A percentile compares a stretch with the other conserved stretches of the same genome.
phyloP scores from a whole-genome alignment of 306 rosid species.

The Corylus heterophylla region DNA sequence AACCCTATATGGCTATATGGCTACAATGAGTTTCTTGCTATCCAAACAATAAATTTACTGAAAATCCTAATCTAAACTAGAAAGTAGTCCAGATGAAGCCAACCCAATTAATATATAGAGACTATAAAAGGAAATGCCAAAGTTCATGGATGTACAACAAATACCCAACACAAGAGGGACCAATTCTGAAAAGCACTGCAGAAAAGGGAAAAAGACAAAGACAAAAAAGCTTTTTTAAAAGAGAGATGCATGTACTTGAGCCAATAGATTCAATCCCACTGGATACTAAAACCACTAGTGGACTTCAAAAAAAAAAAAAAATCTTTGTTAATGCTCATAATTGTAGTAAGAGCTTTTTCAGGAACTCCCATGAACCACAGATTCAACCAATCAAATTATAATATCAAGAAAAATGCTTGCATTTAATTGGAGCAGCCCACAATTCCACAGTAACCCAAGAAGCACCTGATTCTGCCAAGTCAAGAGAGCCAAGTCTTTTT shows the following conservation, averaged over 20 bases:
- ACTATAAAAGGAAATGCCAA: not conserved
- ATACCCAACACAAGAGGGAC: conserved; percentile 44
- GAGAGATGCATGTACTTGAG: conserved; percentile 43
- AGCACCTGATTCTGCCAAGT: conserved; percentile 18
- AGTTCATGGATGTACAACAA: conserved; percentile 25
- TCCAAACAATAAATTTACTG: too few relatives aligned
- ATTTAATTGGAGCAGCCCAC: not conserved
- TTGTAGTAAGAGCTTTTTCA: conserved; percentile 10
- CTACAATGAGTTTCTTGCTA: too few relatives aligned
- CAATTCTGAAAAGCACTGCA: conserved; percentile 21
- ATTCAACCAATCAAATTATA: conserved; percentile 16
- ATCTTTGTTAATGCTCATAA: conserved; percentile 7
- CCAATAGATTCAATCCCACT: conserved; percentile 34
- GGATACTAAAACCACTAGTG: conserved; percentile 37
- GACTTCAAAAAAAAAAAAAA: not conserved
- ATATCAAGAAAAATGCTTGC: too few relatives aligned
- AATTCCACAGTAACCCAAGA: not conserved
- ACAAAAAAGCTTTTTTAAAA: conserved; percentile 13
- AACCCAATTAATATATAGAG: not conserved
- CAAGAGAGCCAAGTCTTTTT: conserved; percentile 20
- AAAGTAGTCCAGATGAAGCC: too few relatives aligned
- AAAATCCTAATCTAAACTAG: too few relatives aligned
- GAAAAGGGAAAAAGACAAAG: conserved; percentile 5
- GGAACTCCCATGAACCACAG: conserved; percentile 1
- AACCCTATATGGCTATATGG: too few relatives aligned